Base-by-base conservation (phyloP, 192 early-diverging fungal genomes). In the Chytriomyces hyalinus region DNA sequence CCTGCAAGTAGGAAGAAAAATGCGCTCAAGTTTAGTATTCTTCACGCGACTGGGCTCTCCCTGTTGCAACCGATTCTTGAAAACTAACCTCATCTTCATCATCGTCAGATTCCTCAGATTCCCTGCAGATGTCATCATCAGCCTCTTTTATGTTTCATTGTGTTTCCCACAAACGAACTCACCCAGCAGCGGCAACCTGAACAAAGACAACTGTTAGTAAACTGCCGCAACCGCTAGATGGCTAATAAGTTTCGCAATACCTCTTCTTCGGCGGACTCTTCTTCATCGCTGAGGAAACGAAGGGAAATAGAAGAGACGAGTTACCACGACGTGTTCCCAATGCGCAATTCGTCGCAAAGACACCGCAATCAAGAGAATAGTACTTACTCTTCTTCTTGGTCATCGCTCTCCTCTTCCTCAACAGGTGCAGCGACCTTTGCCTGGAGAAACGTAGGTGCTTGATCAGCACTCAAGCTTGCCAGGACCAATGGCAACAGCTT, bases 181-280 rank as follows among this genome's bases (percentile, higher is more conserved):
- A 36, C 28, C 28, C 28, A 36, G 28, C 28, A 36, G 28, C 28
- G 28, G 28, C 28, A 36, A 36, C 28, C 11, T 65, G 10, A 65
- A n/a, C 24, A 65, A 65, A 26, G n/a, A 24, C 22, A 69, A 69
- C 17, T 69, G 24, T 17, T 13, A 69, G 46, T 17, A 47, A 45
- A 28, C 28, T 36, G 28, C 28, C 1, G 2, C 28, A 36, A 36
- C 28, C 28, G 2, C 2, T 36, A 2, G 28, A 36, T 13, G 1
- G 24, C 0, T 43, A 46, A 43, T 43, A 22, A 11, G 3, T 17
- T 17, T 46, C 17, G 24, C 67, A n/a, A 17, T 44, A 28, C 70
- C 24, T 73, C 70, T 13, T 73, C 70, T 7, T 73, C 70, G 59
- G 65, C 59, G 10, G 48, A 9, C 8, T 73, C 70, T 17, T 73